Evolutionary conservation across 2,329 filamentous ascomycete species (phyloP).

Genomic region (Monilinia fructicola): DNA sequence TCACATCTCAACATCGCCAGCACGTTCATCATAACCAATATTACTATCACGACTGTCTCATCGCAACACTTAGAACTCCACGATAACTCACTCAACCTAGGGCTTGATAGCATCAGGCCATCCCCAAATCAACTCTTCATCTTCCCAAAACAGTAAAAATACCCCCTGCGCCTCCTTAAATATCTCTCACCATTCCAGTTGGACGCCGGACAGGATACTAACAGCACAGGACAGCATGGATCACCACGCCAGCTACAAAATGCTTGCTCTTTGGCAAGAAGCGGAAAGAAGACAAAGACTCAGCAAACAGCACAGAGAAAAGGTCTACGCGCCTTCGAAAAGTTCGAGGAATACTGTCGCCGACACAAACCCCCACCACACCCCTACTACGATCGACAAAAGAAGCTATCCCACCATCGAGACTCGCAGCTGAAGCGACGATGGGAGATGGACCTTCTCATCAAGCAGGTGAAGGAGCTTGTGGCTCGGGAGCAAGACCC

Average conservation of each 20-base stretch:
- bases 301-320: not conserved
- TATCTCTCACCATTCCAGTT: too few relatives aligned
- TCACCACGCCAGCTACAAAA: not conserved
- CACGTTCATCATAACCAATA: not conserved
- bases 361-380: not conserved
- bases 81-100: too few relatives aligned
- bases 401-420: not conserved
- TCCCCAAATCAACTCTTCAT: not conserved
- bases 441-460: not conserved
- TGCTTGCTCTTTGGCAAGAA: not conserved
- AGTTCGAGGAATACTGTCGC: not conserved
- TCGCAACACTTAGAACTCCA: not conserved
- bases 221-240: not conserved
- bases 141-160: not conserved
- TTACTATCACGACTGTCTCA: too few relatives aligned
- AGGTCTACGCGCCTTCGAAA: not conserved
- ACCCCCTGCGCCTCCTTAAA: too few relatives aligned
- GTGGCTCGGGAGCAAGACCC: not conserved
- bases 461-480: not conserved
- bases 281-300: not conserved
- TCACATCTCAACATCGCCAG: not conserved
- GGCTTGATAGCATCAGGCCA: too few relatives aligned
- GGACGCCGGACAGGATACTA: not conserved
- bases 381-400: too few relatives aligned
- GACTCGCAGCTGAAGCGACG: not conserved